These are phyloP conservation scores for Podospora appendiculata DNA, from an alignment of 495 filamentous ascomycete species.

Conservation along the genomic window DNA sequence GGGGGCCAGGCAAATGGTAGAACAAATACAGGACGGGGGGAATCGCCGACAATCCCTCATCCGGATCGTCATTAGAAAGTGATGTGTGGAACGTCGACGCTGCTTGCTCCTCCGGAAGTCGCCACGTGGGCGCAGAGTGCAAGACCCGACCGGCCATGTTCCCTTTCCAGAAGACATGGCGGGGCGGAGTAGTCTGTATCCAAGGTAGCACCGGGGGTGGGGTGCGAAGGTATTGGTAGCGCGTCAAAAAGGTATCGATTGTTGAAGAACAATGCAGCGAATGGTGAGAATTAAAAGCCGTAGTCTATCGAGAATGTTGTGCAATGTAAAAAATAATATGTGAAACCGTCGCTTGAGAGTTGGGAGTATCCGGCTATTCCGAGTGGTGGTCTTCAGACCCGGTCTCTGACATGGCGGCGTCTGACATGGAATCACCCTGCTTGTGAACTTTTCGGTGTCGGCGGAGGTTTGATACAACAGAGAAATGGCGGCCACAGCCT, in stretches of 20 bases:
- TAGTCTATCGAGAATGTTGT: slow-evolving; percentile 20
- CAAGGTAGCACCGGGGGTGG: slow-evolving; percentile 2
- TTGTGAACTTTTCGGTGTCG: slow-evolving; percentile 96
- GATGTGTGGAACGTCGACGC: not conserved
- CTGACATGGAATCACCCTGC: slow-evolving; percentile 54
- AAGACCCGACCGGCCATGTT: not conserved
- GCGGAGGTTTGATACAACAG: slow-evolving; percentile 92
- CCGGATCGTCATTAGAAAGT: not conserved
- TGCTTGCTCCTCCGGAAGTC: not conserved
- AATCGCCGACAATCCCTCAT: not conserved
- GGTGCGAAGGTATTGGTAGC: not conserved
- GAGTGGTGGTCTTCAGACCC: slow-evolving; percentile 44
- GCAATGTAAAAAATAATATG: slow-evolving; percentile 1
- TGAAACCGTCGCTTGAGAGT: not conserved
- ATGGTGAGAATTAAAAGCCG: slow-evolving; percentile 19
- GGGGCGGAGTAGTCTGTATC: not conserved
- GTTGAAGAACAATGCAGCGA: slow-evolving; percentile 5
- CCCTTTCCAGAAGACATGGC: slow-evolving; percentile 2
- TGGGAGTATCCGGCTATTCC: slow-evolving; percentile 18
- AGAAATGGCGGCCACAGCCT: slow-evolving; percentile 94
- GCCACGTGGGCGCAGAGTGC: not conserved
- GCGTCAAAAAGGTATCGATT: slow-evolving; percentile 4
- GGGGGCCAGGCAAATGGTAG: not conserved
- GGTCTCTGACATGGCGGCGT: slow-evolving; percentile 38
- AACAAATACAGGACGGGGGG: not conserved